Conservation (phyloP, 768 basidiomycete genomes). For the Tricholomella constricta region DNA sequence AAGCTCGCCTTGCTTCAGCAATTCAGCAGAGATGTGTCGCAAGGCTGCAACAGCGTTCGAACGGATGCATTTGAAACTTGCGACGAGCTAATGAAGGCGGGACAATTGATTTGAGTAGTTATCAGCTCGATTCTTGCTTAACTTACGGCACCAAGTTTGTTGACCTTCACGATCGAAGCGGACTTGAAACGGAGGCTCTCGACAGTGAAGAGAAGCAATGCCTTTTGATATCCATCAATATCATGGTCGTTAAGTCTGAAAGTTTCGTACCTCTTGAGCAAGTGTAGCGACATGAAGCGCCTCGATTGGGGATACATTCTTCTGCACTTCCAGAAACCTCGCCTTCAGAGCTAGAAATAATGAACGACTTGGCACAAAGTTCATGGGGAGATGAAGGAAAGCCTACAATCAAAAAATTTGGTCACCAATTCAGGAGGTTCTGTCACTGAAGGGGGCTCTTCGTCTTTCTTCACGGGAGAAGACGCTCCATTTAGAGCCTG, state of each 20-base stretch:
- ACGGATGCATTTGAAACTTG: conserved; percentile 66
- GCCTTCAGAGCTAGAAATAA: conserved; percentile 49
- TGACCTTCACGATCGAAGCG: conserved; percentile 64
- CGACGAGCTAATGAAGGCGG: conserved; percentile 51
- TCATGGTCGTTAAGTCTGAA: neutral
- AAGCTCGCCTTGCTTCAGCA: conserved; percentile 52
- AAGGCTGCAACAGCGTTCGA: conserved; percentile 51
- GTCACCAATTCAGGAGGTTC: conserved; percentile 58
- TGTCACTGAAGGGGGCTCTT: conserved; percentile 66
- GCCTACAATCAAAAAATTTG: conserved; percentile 65
- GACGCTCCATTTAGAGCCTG: conserved; percentile 39
- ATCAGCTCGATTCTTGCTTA: neutral
- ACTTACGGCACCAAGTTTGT: conserved; percentile 73
- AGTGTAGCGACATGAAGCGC: conserved; percentile 74
- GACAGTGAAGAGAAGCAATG: conserved; percentile 68
- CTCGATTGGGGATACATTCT: conserved; percentile 48
- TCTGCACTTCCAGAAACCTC: conserved; percentile 49
- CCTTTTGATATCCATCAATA: conserved; percentile 43
- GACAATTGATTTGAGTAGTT: neutral
- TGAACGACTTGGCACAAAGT: neutral
- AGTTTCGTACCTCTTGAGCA: conserved; percentile 63
- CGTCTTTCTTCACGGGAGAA: conserved; percentile 65
- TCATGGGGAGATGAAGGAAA: neutral
- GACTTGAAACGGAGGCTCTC: conserved; percentile 76
- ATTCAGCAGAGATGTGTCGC: conserved; percentile 55